phyloP scores from a whole-genome alignment of 1,139 yeast genomes.

The Geotrichum phurueaensis region DNA sequence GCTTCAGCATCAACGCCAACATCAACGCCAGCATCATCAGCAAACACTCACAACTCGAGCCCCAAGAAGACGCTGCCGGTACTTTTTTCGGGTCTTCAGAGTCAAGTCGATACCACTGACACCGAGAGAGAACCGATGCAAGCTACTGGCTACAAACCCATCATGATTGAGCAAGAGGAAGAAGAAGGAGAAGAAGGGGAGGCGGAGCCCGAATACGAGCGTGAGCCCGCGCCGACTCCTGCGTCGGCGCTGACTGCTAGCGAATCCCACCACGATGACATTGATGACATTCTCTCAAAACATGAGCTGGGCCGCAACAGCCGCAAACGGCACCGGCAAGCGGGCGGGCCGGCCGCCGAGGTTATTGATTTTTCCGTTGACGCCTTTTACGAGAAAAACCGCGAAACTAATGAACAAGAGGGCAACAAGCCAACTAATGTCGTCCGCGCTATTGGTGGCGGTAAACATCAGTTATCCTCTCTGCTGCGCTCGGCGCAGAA shows the following conservation, averaged over 20 bases:
- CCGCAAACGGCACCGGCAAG: conserved; percentile 3
- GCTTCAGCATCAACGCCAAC: neutral
- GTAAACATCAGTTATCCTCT: conserved; percentile 30
- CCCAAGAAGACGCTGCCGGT: neutral
- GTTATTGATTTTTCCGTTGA: conserved; percentile 31
- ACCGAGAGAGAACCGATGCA: neutral
- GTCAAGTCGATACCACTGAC: neutral
- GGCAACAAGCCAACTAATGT: conserved; percentile 23
- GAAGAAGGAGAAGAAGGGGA: neutral
- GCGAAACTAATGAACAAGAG: conserved; percentile 23
- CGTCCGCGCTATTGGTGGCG: conserved; percentile 29
- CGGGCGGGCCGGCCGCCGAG: conserved; percentile 5
- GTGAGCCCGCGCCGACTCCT: neutral
- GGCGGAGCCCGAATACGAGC: neutral
- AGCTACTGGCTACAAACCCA: conserved; percentile 16
- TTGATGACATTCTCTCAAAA: conserved; percentile 6
- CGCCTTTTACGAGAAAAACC: conserved; percentile 28
- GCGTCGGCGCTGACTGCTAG: neutral
- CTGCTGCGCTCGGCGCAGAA: conserved; percentile 30
- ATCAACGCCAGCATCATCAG: neutral
- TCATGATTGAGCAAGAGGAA: conserved; percentile 17
- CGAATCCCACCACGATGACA: neutral
- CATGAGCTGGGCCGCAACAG: conserved; percentile 12
- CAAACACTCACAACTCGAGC: neutral
- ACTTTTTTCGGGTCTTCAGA: neutral